phyloP scores from a whole-genome alignment of 441 rosid genomes.

The Macaranga tanarius region DNA sequence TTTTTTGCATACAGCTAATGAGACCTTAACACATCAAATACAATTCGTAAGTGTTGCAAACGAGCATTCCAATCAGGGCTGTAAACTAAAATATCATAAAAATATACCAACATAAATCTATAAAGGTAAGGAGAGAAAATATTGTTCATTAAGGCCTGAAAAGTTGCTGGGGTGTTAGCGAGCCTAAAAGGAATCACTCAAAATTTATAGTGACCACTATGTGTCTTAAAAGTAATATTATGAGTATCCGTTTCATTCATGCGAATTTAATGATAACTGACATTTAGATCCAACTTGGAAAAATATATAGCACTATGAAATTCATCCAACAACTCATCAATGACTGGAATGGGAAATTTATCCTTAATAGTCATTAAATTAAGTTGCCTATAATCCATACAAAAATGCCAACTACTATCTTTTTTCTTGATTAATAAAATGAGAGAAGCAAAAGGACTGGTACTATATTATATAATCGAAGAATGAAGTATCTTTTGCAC shows the following conservation, averaged over 20 bases:
- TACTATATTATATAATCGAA: neutral
- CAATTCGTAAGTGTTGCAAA: neutral
- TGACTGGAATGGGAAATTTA: neutral
- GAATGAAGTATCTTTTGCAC: neutral
- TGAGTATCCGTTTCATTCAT: too few relatives aligned
- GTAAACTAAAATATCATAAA: neutral
- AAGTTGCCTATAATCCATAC: neutral
- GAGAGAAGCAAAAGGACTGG: neutral
- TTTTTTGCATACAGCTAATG: neutral
- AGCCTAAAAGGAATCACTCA: too few relatives aligned
- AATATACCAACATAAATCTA: neutral
- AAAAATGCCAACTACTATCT: neutral
- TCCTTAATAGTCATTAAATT: neutral
- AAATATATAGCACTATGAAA: too few relatives aligned
- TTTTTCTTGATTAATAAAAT: neutral
- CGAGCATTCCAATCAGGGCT: fast-evolving
- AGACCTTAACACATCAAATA: neutral
- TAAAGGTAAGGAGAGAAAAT: neutral
- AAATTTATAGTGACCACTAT: too few relatives aligned
- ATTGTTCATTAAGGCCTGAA: too few relatives aligned
- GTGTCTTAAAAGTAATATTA: too few relatives aligned
- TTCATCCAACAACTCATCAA: too few relatives aligned
- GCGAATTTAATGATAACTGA: too few relatives aligned
- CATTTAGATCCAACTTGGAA: too few relatives aligned
- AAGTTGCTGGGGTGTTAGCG: too few relatives aligned